Evolutionary conservation across 257 asterid species (phyloP).

Genomic region (Datura wrightii): DNA sequence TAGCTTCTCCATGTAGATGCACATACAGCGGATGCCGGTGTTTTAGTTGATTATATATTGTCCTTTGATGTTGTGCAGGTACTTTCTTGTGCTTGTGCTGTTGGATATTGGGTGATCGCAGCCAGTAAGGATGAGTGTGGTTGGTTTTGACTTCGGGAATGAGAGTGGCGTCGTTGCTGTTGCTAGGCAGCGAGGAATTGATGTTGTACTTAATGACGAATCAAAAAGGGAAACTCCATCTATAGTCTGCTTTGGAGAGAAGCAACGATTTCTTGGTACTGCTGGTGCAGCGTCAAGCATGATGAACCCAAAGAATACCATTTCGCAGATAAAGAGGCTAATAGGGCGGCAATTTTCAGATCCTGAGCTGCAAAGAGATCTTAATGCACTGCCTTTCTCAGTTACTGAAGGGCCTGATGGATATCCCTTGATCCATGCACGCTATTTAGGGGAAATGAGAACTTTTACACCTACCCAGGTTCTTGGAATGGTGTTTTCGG

Average conservation of each 20-base stretch:
- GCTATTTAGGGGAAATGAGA: conserved; percentile 77
- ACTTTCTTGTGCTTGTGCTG: neutral
- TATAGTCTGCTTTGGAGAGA: conserved; percentile 89
- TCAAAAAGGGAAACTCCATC: conserved; percentile 95
- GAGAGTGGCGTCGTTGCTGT: conserved; percentile 96
- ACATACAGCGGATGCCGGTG: neutral
- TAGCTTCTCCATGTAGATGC: neutral
- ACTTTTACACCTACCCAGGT: conserved; percentile 90
- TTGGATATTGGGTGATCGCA: conserved; percentile 20
- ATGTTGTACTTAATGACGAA: conserved; percentile 92
- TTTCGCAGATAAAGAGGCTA: conserved; percentile 88
- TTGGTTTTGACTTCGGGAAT: conserved; percentile 94
- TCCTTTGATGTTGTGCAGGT: conserved; percentile 45
- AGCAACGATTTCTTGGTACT: conserved; percentile 94
- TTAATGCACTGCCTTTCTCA: conserved; percentile 69
- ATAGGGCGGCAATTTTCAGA: conserved; percentile 84
- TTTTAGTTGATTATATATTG: neutral
- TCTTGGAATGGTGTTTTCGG: conserved; percentile 83
- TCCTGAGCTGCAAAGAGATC: conserved; percentile 87
- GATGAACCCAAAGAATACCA: conserved; percentile 95
- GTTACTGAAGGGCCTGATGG: conserved; percentile 95
- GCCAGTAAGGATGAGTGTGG: conserved; percentile 84
- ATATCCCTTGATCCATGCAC: conserved; percentile 78
- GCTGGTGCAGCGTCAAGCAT: conserved; percentile 96
- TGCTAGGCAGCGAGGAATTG: conserved; percentile 96